Conservation (phyloP, 2,329 filamentous ascomycete species). For the Cercospora sp. region DNA sequence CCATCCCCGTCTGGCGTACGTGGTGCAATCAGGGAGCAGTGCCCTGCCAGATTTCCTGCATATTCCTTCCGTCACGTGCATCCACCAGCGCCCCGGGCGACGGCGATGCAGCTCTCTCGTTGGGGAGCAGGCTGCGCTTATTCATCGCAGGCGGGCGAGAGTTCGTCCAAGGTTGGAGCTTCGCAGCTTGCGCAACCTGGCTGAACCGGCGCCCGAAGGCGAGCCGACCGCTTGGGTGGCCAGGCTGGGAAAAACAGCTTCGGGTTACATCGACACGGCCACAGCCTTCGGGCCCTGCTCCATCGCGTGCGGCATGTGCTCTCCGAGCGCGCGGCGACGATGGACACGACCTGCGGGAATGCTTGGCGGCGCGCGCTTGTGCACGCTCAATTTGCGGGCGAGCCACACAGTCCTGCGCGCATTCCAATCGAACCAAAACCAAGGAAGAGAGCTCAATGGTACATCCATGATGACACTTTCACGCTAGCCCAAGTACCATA, state of each 20-base stretch:
- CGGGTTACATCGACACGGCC: neutral
- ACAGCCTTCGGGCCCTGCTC: neutral
- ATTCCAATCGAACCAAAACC: neutral
- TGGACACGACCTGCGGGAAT: neutral
- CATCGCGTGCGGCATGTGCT: neutral
- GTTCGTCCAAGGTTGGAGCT: neutral
- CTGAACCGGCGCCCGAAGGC: neutral
- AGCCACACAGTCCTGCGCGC: neutral
- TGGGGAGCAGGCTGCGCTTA: neutral
- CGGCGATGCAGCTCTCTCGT: neutral
- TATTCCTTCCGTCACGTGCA: neutral
- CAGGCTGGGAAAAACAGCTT: neutral
- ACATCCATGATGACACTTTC: neutral
- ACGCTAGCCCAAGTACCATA: neutral
- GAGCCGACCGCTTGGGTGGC: neutral
- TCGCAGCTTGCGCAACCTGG: neutral
- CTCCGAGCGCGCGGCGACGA: neutral
- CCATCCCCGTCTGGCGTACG: neutral
- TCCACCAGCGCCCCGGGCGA: neutral
- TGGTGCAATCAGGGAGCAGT: neutral
- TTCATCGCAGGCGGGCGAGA: neutral
- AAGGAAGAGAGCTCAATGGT: slow-evolving; percentile 3
- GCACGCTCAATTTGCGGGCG: neutral
- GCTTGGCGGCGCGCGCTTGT: neutral
- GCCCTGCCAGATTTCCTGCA: slow-evolving; percentile 1